phyloP scores from a whole-genome alignment of 2,329 filamentous ascomycete genomes.

The Geosmithia putterillii region DNA sequence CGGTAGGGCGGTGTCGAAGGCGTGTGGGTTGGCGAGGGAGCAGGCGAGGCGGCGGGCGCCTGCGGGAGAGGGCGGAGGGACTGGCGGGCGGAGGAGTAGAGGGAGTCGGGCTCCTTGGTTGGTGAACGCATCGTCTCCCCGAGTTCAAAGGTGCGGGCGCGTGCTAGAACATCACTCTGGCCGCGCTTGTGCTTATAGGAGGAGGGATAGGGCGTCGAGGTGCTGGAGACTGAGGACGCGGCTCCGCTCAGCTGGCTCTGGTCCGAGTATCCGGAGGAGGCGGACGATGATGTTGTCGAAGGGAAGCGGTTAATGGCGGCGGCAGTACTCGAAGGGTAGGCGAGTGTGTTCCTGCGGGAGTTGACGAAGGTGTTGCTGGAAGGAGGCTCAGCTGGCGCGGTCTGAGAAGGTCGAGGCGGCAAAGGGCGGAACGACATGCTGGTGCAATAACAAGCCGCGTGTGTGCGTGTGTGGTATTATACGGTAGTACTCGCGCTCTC shows the following conservation, averaged over 20 bases:
- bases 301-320: constrained; percentile 43
- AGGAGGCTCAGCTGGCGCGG: constrained; percentile 24
- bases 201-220: constrained; percentile 26
- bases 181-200: constrained; percentile 54
- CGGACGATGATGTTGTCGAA: constrained; percentile 60
- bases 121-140: constrained; percentile 26
- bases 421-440: constrained; percentile 45
- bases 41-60: constrained; percentile 36
- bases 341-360: not conserved
- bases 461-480: not conserved
- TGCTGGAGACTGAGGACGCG: constrained; percentile 60
- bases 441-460: constrained; percentile 1
- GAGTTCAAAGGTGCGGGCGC: constrained; percentile 34
- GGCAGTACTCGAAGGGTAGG: not conserved
- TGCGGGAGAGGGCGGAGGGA: constrained; percentile 66
- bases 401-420: constrained; percentile 44
- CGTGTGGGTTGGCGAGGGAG: constrained; percentile 19
- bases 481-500: too few relatives aligned
- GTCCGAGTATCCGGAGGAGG: constrained; percentile 56
- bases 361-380: constrained; percentile 11
- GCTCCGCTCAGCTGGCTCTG: constrained; percentile 45
- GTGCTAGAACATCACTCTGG: constrained; percentile 55
- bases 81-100: constrained; percentile 62
- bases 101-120: constrained; percentile 40
- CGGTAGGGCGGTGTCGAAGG: constrained; percentile 9